Percentiles rank a stretch among this genome's conserved stretches.
Evolutionary conservation across 148 eudicot species (phyloP).

Genomic region (Persicaria tinctoria): DNA sequence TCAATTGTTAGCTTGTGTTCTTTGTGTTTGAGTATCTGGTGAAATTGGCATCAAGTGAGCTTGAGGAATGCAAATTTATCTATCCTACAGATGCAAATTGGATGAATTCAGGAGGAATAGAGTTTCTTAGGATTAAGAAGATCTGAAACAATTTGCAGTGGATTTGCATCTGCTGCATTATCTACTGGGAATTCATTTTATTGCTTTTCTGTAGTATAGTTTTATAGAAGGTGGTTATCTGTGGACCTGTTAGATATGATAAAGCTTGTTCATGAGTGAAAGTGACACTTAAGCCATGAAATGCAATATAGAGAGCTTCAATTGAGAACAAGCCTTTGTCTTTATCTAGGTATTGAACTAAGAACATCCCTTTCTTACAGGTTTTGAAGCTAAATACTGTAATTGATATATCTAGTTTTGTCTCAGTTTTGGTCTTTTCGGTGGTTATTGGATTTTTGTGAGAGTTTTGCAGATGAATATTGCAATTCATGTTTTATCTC

Average conservation of each 20-base stretch:
- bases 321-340: neutral
- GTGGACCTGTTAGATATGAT: neutral
- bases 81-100: neutral
- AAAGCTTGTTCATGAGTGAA: neutral
- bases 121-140: neutral
- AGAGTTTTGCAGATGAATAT: neutral
- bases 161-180: neutral
- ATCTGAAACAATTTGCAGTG: neutral
- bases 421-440: neutral
- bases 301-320: neutral
- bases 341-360: neutral
- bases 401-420: neutral
- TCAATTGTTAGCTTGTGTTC: neutral
- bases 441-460: neutral
- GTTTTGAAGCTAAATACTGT: neutral
- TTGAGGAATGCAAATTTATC: neutral
- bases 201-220: neutral
- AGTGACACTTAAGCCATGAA: neutral
- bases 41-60: neutral
- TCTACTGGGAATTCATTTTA: neutral
- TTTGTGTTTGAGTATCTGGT: neutral
- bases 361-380: neutral
- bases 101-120: neutral
- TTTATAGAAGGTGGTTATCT: neutral
- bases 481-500: neutral